A percentile compares a stretch with the other conserved stretches of the same genome.
Evolutionary conservation across 2,329 filamentous ascomycete genomes (phyloP).

Genomic region (Alternaria consortialis): DNA sequence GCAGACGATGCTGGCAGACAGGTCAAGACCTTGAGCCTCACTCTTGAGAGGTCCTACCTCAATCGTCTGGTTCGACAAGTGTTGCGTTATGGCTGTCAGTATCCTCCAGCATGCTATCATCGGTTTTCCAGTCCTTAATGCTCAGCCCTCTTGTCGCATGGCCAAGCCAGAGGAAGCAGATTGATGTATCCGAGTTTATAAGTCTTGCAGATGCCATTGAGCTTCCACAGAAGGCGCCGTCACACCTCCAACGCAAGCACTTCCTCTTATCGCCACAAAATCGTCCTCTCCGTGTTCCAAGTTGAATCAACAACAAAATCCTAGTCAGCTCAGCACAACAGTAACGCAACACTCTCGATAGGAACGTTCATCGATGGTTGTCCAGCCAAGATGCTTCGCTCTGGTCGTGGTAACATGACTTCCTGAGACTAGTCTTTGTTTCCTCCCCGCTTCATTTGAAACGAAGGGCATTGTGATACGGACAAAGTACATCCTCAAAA

Average conservation of each 20-base stretch:
- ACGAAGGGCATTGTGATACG: slow-evolving; percentile 73
- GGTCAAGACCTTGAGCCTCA: slow-evolving; percentile 54
- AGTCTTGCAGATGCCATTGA: slow-evolving; percentile 18
- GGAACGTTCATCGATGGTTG: slow-evolving; percentile 26
- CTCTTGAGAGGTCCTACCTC: slow-evolving; percentile 51
- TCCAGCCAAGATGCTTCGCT: slow-evolving; percentile 62
- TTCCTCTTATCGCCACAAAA: slow-evolving; percentile 17
- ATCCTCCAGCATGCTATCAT: slow-evolving; percentile 18
- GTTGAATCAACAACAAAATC: slow-evolving; percentile 22
- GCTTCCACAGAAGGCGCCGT: slow-evolving; percentile 29
- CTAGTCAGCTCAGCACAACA: slow-evolving; percentile 41
- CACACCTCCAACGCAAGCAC: neutral
- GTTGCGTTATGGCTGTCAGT: slow-evolving; percentile 9
- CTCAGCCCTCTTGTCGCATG: slow-evolving; percentile 8
- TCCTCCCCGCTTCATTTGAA: slow-evolving; percentile 69
- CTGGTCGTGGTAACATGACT: slow-evolving; percentile 82
- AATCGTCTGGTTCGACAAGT: slow-evolving; percentile 22
- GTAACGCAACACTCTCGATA: slow-evolving; percentile 22
- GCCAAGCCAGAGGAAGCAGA: slow-evolving; percentile 27
- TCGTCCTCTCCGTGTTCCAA: slow-evolving; percentile 25
- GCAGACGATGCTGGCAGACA: slow-evolving; percentile 42
- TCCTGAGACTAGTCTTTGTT: slow-evolving; percentile 94
- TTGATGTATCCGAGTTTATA: slow-evolving; percentile 12
- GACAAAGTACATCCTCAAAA: slow-evolving; percentile 98
- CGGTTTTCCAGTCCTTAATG: slow-evolving; percentile 21